phyloP scores from a whole-genome alignment of 176 grass and related monocot genomes.

The Oryza meridionalis region DNA sequence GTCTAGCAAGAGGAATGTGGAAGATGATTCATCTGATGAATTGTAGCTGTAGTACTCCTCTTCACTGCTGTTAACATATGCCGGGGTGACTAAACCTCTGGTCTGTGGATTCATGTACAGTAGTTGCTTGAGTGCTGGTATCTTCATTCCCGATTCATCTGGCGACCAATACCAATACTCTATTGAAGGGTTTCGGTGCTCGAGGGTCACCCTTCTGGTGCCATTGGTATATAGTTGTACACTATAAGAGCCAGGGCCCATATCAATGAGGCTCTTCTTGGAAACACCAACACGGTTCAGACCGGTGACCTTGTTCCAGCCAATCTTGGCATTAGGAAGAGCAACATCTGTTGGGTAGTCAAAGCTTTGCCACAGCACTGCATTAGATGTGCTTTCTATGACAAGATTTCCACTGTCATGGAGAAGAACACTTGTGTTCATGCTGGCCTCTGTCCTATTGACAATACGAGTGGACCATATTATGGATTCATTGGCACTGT shows the following conservation, averaged over 20 bases:
- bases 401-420: conserved; percentile 44
- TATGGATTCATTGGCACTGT: background rate
- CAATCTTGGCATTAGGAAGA: conserved; percentile 42
- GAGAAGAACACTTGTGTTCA: conserved; percentile 20
- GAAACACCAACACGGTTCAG: conserved; percentile 37
- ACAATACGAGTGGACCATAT: conserved; percentile 37
- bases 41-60: conserved; percentile 46
- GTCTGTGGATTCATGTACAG: background rate
- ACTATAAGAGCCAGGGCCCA: conserved; percentile 31
- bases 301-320: conserved; percentile 41
- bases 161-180: conserved; percentile 8
- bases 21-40: conserved; percentile 4
- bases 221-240: conserved; percentile 27
- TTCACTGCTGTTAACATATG: background rate
- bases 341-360: conserved; percentile 49
- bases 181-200: conserved; percentile 12
- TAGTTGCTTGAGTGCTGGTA: conserved; percentile 23
- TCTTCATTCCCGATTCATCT: conserved; percentile 14
- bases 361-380: conserved; percentile 57
- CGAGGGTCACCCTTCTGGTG: background rate
- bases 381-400: conserved; percentile 6
- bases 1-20: conserved; percentile 22
- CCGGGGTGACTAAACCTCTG: background rate
- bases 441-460: background rate
- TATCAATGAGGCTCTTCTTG: conserved; percentile 42